Percentiles rank a stretch among this genome's conserved stretches.
phyloP scores from a whole-genome alignment of 495 filamentous ascomycete species.

The Podospora australis region DNA sequence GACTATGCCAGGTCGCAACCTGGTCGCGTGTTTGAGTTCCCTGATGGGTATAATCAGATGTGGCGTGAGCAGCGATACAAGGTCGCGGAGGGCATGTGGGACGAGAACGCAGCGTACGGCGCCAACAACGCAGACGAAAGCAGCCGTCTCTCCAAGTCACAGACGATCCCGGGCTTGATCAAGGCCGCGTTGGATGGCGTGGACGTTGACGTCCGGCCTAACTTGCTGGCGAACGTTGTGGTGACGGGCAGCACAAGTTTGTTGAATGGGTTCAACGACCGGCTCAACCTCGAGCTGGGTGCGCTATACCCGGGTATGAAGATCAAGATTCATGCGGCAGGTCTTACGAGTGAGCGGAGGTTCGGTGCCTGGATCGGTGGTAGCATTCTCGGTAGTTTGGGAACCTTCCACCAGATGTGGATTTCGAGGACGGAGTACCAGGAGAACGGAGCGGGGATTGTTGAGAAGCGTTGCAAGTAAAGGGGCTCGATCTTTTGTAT shows the following conservation, averaged over 20 bases:
- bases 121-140: conserved; percentile 15
- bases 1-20: conserved; percentile 59
- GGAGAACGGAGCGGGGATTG: conserved; percentile 63
- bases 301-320: conserved; percentile 70
- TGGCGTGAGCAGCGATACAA: conserved; percentile 81
- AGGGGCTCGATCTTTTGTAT: too few relatives aligned
- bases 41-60: conserved; percentile 85
- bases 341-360: conserved; percentile 76
- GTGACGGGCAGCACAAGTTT: conserved; percentile 82
- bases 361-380: conserved; percentile 95
- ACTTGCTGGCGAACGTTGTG: conserved; percentile 81
- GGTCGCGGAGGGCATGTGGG: conserved; percentile 82
- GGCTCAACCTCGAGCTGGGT: conserved; percentile 75
- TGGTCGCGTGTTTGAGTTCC: conserved; percentile 89
- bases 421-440: conserved; percentile 81
- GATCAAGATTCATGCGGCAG: conserved; percentile 77
- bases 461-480: conserved; percentile 75
- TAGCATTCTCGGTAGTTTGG: conserved; percentile 90
- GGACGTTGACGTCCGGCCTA: conserved; percentile 82
- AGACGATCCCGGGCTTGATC: conserved; percentile 74
- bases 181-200: conserved; percentile 67
- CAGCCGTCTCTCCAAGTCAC: conserved; percentile 49
- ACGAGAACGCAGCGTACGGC: conserved; percentile 60
- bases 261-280: conserved; percentile 82
- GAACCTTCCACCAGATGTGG: conserved; percentile 99